Evolutionary conservation across 148 eudicot genomes (phyloP), one percentile per base, ranked within the genome.

Genomic region (Amaranthus hypochondriacus): DNA sequence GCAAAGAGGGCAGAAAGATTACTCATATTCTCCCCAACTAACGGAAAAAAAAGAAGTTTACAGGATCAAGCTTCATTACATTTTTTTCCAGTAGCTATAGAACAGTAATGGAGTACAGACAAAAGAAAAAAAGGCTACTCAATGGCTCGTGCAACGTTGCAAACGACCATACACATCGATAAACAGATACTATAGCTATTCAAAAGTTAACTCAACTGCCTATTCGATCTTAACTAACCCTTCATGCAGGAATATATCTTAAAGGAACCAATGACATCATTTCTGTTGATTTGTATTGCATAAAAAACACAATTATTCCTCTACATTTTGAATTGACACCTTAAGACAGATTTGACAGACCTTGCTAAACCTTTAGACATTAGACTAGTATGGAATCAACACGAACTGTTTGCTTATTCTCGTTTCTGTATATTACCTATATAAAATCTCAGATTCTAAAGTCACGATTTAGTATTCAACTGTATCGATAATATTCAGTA

Each of bases 61-160:
- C 48, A 0, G 49, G 61, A 67, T 9, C 12, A 48, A 49, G 56
- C 57, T 47, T 50, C 9, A 42, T 2, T 10, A 18, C 43, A 5
- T 13, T 63, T 62, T 39, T 52, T 73, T 66, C 54, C 63, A 55
- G 64, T n/a, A 18, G 49, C 70, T 18, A 44, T 39, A 65, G 55
- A 74, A 69, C 64, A 47, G 56, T 46, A 56, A 56, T 3, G 5
- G 61, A 68, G 15, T 46, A n/a, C 58, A 68, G 72, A 63, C 43
- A 58, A 75, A 47, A 39, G 15, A 58, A 68, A 52, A 11, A 60
- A 51, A 62, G 68, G 75, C 68, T 21, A 66, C 55, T 48, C 69
- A 5, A 43, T 49, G 69, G 51, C 69, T 66, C 69, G 49, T 48
- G 69, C 39, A 28, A 28, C 39, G 39, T 28, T 28, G 39, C 55